These are phyloP conservation scores for Moesziomyces antarcticus DNA, from an alignment of 1,284 basidiomycete species.

Conservation along the genomic window DNA sequence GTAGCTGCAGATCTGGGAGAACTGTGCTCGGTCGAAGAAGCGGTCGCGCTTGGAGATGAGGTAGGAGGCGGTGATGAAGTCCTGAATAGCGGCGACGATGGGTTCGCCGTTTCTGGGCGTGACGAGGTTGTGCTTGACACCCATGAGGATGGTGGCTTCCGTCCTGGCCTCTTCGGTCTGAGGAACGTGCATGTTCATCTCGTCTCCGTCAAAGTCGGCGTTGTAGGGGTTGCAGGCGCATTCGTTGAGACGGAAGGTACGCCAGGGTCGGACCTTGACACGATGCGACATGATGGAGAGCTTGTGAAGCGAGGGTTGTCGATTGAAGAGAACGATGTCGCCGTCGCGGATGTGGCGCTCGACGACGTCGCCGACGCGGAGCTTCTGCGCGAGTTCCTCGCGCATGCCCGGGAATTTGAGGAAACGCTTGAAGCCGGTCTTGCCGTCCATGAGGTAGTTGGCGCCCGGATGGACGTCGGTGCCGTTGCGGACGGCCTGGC, in stretches of 20 bases:
- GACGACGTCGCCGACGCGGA: slow-evolving; percentile 86
- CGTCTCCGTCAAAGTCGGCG: slow-evolving; percentile 99
- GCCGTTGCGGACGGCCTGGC: slow-evolving; percentile 86
- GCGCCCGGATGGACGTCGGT: slow-evolving; percentile 93
- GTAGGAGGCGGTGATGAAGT: slow-evolving; percentile 76
- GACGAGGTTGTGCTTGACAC: slow-evolving; percentile 95
- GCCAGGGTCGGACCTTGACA: slow-evolving; percentile 94
- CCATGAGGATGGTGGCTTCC: slow-evolving; percentile 97
- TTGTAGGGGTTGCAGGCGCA: slow-evolving; percentile 99
- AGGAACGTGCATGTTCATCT: slow-evolving; percentile 98
- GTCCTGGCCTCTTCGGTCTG: slow-evolving; percentile 99
- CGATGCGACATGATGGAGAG: slow-evolving; percentile 93
- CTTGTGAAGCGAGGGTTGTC: slow-evolving; percentile 92
- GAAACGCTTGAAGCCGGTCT: slow-evolving; percentile 78
- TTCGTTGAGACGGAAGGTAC: slow-evolving; percentile 96
- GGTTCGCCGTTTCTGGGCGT: slow-evolving; percentile 70
- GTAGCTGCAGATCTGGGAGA: slow-evolving; percentile 96
- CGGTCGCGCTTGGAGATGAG: slow-evolving; percentile 91
- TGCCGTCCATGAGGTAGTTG: slow-evolving; percentile 81
- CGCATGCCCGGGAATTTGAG: slow-evolving; percentile 64
- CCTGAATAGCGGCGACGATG: slow-evolving; percentile 67
- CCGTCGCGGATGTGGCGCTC: slow-evolving; percentile 96
- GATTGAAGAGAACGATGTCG: slow-evolving; percentile 97
- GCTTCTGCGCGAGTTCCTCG: slow-evolving; percentile 74
- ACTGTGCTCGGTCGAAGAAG: slow-evolving; percentile 93